Evolutionary conservation across 129 eudicot genomes (phyloP), one percentile per base, ranked within the genome.

Genomic region (Heracleum sosnowskyi): DNA sequence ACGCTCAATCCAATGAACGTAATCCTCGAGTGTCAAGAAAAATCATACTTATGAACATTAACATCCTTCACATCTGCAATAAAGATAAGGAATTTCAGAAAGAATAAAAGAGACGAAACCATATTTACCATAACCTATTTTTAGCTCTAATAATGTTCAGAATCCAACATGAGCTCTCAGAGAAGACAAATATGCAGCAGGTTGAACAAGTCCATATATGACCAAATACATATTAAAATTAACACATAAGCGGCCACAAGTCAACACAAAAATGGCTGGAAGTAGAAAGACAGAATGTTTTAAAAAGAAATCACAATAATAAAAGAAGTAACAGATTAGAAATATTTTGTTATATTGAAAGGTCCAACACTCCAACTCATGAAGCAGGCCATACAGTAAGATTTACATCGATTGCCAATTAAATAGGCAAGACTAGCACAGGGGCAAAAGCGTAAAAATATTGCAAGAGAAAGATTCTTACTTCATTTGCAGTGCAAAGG

Each of bases 51-150:
- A n/a, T n/a, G 75, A 94, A 84, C 78, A 94, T 85, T 94, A 76
- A 91, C 98, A 70, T 91, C 98, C 89, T 94, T 94, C 83, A 94
- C 98, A 83, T 94, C 98, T 91, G 96, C 72, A 46, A 85, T 47
- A 68, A 24, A 17, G 73, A 84, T 33, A 76, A 71, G 60, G 68
- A 62, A 12, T 45, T 7, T 34, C 11, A 36, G 11, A 33, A 17
- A 71, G 16, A 28, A 31, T 42, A 11, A 39, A 34, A 33, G 24
- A n/a, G 29, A 45, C 46, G 35, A 24, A 5, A 40, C 39, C 24
- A 12, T 66, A 66, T 0, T 13, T 66, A 33, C 34, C 10, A 12
- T 7, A 40, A 13, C 15, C 40, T 66, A 2, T 66, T 17, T 66
- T 17, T 18, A 66, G 72, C 0, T 11, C 72, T 29, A 66, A 10